Conservation (phyloP, 192 early-diverging fungal species). For the Paraglomus brasilianum region DNA sequence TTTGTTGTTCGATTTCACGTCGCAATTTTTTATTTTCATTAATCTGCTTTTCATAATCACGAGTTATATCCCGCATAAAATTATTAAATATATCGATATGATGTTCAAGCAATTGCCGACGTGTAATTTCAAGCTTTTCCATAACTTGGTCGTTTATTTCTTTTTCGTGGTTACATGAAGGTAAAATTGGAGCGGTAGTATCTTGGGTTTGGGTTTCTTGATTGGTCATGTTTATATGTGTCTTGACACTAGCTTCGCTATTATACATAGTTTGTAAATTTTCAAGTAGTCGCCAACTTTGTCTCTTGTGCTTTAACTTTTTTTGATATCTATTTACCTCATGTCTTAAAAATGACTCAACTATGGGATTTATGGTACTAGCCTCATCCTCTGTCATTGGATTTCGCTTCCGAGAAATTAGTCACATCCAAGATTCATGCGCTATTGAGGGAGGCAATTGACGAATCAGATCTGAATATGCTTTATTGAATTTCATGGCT, state of each 20-base stretch:
- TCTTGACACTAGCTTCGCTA: too few species aligned
- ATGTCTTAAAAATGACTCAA: background rate
- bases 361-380: background rate
- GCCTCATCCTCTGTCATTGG: background rate
- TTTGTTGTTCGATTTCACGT: background rate
- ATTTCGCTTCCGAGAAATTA: background rate
- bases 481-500: too few species aligned
- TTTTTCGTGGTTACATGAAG: too few species aligned
- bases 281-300: background rate
- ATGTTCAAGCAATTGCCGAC: too few species aligned
- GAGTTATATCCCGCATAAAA: too few species aligned
- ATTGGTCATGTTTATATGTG: background rate
- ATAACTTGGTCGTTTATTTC: too few species aligned
- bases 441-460: conserved; percentile 5
- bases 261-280: background rate
- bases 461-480: conserved; percentile 9
- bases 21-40: background rate
- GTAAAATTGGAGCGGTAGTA: too few species aligned
- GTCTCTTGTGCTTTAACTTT: background rate
- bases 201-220: too few species aligned
- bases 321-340: background rate
- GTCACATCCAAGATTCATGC: background rate
- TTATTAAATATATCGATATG: too few species aligned
- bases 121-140: too few species aligned
- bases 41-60: background rate